Conservation (phyloP, 495 filamentous ascomycete species). For the Podospora bellae-mahoneyi region DNA sequence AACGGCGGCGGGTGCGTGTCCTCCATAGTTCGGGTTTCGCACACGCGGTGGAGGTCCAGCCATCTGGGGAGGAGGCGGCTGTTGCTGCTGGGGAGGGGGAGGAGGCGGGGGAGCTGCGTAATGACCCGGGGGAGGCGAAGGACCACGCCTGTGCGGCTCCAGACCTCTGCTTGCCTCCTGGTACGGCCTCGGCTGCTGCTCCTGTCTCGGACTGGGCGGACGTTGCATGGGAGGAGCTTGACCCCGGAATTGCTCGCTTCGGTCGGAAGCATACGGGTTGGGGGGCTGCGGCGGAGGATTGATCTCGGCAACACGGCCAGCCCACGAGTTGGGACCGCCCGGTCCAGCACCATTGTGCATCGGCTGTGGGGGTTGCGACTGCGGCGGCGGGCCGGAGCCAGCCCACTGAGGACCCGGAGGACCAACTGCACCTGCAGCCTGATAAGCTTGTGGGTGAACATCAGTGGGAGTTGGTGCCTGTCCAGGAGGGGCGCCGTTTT, state of each 20-base stretch:
- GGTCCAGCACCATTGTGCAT: conserved; percentile 55
- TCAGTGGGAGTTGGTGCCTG: conserved; percentile 49
- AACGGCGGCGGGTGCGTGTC: conserved; percentile 56
- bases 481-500: conserved; percentile 61
- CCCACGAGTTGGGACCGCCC: conserved; percentile 66
- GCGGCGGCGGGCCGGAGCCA: conserved; percentile 59
- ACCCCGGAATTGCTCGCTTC: conserved; percentile 59
- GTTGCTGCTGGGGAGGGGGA: conserved; percentile 53
- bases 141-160: conserved; percentile 38
- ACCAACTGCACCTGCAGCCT: conserved; percentile 62
- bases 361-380: conserved; percentile 40
- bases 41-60: conserved; percentile 50
- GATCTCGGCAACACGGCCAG: conserved; percentile 72
- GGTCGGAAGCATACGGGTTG: conserved; percentile 71
- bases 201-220: conserved; percentile 67
- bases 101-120: conserved; percentile 58
- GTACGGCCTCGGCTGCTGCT: conserved; percentile 68
- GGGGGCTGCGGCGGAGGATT: conserved; percentile 67
- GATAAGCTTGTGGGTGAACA: conserved; percentile 73
- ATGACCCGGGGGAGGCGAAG: conserved; percentile 51
- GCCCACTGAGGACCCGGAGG: conserved; percentile 86
- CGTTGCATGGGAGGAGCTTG: conserved; percentile 45
- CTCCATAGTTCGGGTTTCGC: conserved; percentile 66
- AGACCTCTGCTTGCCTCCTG: conserved; percentile 61
- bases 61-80: conserved; percentile 45